A percentile compares a stretch with the other conserved stretches of the same genome.
Evolutionary conservation across 148 eudicot genomes (phyloP).

Genomic region (Rhododendron simsii): DNA sequence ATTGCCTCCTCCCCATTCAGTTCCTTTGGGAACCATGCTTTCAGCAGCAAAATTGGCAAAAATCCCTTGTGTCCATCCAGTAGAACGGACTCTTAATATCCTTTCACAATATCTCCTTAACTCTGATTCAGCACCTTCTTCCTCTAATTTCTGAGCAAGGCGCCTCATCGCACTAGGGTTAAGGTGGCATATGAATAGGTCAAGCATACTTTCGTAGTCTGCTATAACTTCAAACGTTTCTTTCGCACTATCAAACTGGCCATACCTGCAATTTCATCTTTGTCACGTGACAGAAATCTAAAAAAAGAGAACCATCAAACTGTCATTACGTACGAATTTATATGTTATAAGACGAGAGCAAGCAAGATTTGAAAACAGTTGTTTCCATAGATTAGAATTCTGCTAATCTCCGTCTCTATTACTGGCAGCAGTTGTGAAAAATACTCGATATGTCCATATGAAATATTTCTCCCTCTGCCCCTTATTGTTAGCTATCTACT

Average conservation of each 20-base stretch:
- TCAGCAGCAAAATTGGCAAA: conserved; percentile 99
- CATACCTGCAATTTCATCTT: conserved; percentile 61
- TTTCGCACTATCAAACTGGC: conserved; percentile 97
- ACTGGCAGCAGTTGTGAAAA: neutral
- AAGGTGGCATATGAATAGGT: conserved; percentile 91
- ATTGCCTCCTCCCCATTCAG: conserved; percentile 99
- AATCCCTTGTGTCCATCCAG: conserved; percentile 99
- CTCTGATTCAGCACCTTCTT: conserved; percentile 78
- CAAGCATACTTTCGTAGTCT: conserved; percentile 94
- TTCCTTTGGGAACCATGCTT: conserved; percentile 97
- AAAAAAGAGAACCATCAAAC: neutral
- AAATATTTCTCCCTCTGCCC: neutral
- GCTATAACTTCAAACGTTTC: conserved; percentile 93
- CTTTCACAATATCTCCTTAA: conserved; percentile 89
- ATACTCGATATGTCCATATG: neutral
- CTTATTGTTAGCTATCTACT: neutral
- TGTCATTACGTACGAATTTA: neutral
- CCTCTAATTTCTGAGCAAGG: conserved; percentile 94
- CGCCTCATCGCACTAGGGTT: conserved; percentile 99
- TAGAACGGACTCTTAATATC: conserved; percentile 85
- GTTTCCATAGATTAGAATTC: neutral
- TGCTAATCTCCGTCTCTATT: neutral
- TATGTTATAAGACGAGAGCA: neutral
- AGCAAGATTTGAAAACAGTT: neutral
- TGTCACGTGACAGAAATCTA: neutral